Evolutionary conservation across 768 basidiomycete genomes (phyloP).

Genomic region (Termitomyces heimii): DNA sequence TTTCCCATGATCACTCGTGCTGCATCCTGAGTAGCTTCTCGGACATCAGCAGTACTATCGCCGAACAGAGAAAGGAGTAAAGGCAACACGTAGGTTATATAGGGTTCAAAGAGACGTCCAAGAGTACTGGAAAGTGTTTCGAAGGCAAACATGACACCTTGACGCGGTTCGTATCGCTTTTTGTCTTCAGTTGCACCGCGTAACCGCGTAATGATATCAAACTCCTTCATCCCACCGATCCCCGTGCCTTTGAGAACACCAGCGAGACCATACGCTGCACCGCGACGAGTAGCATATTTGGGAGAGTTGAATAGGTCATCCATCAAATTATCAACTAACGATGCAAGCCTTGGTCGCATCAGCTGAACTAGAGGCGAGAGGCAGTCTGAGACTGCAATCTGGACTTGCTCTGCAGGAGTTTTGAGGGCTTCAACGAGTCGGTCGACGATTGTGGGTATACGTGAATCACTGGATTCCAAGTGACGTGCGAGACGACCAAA

Average conservation of each 20-base stretch:
- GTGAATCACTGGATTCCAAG: constrained; percentile 67
- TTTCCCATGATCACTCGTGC: constrained; percentile 93
- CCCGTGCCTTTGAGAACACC: constrained; percentile 92
- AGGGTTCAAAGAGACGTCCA: constrained; percentile 91
- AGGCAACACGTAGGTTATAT: constrained; percentile 79
- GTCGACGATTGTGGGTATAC: constrained; percentile 78
- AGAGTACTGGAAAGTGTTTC: constrained; percentile 86
- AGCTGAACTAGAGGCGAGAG: constrained; percentile 78
- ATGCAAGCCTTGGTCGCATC: constrained; percentile 53
- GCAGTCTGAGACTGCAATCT: constrained; percentile 95
- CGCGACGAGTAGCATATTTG: constrained; percentile 93
- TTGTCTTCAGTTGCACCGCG: constrained; percentile 82
- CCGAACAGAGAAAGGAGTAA: constrained; percentile 82
- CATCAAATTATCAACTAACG: constrained; percentile 73
- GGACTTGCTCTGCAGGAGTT: constrained; percentile 94
- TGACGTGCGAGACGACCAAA: constrained; percentile 91
- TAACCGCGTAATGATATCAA: constrained; percentile 68
- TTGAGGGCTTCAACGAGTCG: constrained; percentile 84
- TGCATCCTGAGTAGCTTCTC: constrained; percentile 91
- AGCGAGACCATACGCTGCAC: constrained; percentile 93
- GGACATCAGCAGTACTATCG: constrained; percentile 79
- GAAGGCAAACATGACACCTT: constrained; percentile 93
- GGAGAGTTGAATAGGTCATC: constrained; percentile 68
- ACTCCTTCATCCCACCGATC: constrained; percentile 79
- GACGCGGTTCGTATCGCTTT: constrained; percentile 78